Percentiles rank a stretch among this genome's conserved stretches.
Evolutionary conservation across 73 alveolate species (phyloP).

Genomic region (Tetrahymena thermophila): DNA sequence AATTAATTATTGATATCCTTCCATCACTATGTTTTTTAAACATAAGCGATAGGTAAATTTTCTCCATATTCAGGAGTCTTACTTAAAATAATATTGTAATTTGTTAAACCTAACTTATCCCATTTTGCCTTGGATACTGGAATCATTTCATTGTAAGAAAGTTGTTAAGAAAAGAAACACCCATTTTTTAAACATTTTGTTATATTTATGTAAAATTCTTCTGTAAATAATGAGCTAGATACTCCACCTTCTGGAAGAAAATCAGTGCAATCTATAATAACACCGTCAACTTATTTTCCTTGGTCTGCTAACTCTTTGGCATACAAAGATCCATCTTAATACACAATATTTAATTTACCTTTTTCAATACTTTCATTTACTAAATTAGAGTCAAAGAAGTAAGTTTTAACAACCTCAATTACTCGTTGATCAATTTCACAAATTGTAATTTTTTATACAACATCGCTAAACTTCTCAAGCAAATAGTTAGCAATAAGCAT

Average conservation of each 20-base stretch:
- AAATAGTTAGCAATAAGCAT: slow-evolving; percentile 1
- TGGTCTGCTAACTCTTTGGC: neutral
- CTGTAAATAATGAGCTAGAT: neutral
- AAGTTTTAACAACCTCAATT: slow-evolving; percentile 2
- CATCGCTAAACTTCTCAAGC: neutral
- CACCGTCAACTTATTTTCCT: neutral
- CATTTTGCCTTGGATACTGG: neutral
- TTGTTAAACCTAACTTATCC: neutral
- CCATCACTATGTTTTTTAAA: neutral
- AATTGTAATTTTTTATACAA: neutral
- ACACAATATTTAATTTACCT: neutral
- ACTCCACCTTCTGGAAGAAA: neutral
- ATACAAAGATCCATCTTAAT: slow-evolving; percentile 4
- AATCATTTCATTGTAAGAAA: neutral
- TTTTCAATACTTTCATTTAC: neutral
- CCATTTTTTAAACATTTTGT: neutral
- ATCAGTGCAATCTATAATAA: slow-evolving; percentile 16
- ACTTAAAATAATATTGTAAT: neutral
- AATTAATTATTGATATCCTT: too few relatives aligned
- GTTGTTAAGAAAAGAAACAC: neutral
- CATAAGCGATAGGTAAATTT: slow-evolving; percentile 1
- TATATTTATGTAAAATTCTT: neutral
- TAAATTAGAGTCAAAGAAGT: slow-evolving; percentile 1
- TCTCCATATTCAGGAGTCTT: slow-evolving; percentile 14
- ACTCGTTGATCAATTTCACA: slow-evolving; percentile 4